These are phyloP conservation scores for Xylaria longipes DNA, from an alignment of 495 filamentous ascomycete species.

Conservation along the genomic window DNA sequence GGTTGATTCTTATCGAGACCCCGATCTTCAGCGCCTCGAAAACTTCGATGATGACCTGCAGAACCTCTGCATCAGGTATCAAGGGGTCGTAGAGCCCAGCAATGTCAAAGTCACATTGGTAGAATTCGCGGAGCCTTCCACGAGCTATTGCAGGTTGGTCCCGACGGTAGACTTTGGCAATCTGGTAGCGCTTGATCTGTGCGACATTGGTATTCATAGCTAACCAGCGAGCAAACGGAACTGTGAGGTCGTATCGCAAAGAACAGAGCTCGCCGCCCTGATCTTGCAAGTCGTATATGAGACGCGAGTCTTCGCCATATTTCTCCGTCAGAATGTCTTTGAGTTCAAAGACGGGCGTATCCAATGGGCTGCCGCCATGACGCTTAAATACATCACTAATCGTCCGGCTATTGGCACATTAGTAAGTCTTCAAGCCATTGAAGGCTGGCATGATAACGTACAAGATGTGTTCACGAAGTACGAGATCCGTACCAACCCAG, in stretches of 20 bases:
- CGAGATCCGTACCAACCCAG: background rate
- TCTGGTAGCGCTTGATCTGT: slow-evolving; percentile 87
- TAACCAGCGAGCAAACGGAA: slow-evolving; percentile 91
- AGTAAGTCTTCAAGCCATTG: background rate
- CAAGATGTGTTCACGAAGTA: background rate
- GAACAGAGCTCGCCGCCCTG: slow-evolving; percentile 91
- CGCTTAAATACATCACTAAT: slow-evolving; percentile 45
- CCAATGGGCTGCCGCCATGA: slow-evolving; percentile 50
- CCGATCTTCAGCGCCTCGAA: slow-evolving; percentile 69
- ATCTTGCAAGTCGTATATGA: slow-evolving; percentile 89
- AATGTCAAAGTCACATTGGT: slow-evolving; percentile 87
- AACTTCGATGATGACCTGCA: slow-evolving; percentile 74
- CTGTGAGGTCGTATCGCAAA: slow-evolving; percentile 80
- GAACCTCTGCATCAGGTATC: slow-evolving; percentile 80
- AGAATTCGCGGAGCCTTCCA: slow-evolving; percentile 83
- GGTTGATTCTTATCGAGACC: slow-evolving; percentile 78
- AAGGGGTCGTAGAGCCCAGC: slow-evolving; percentile 77
- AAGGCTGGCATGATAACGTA: background rate
- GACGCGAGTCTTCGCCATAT: slow-evolving; percentile 82
- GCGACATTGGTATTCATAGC: slow-evolving; percentile 81
- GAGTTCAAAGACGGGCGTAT: slow-evolving; percentile 59
- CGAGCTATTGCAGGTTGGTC: slow-evolving; percentile 73
- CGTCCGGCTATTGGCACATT: slow-evolving; percentile 30
- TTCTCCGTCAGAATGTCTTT: slow-evolving; percentile 78
- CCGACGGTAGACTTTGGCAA: slow-evolving; percentile 77